Evolutionary conservation across 805 yeast genomes (phyloP), one percentile per base, ranked within the genome.

Genomic region (Teunomyces aglyptinius): DNA sequence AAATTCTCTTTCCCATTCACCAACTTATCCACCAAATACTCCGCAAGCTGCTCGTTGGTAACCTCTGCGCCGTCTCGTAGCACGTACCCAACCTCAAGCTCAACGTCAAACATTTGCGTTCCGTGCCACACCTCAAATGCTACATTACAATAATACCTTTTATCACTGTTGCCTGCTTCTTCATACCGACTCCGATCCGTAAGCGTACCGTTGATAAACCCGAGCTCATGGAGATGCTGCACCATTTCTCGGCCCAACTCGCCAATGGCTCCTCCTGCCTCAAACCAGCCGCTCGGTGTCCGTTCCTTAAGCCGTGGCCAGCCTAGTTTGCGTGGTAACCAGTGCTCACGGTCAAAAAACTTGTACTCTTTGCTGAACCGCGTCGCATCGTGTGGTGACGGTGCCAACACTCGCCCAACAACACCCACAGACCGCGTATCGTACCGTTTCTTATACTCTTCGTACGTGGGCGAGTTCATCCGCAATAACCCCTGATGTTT

Each of bases 11-110:
- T 20, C 16, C 43, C 34, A 15, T 46, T 31, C 12, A 54, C 32
- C 6, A 56, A 38, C 18, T 53, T 56, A n/a, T 46, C 48, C 19
- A 45, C 44, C 40, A 56, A 44, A 36, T 53, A 51, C 38, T 54
- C 32, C 2, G 35, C 8, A 18, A 56, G 32, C 38, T 54, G 56
- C 16, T 50, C 51, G 20, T 49, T 48, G 12, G 58, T 35, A 7
- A 36, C 15, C 7, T 11, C 39, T 6, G 11, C 19, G 11, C 3
- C 16, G n/a, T 31, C 7, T 8, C 44, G 46, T 35, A 29, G 18
- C 16, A 43, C 38, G 31, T 51, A 54, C 27, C 38, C 28, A 16
- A 54, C 29, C 5, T 38, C 27, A 11, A 56, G 44, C 2, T 43
- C 27, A 5, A 56, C 45, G 2, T 27, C 29, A 38, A 48, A 53